Percentiles rank a stretch among this genome's conserved stretches.
phyloP scores from a whole-genome alignment of 2,329 filamentous ascomycete species.

The Fusarium guadeloupense region DNA sequence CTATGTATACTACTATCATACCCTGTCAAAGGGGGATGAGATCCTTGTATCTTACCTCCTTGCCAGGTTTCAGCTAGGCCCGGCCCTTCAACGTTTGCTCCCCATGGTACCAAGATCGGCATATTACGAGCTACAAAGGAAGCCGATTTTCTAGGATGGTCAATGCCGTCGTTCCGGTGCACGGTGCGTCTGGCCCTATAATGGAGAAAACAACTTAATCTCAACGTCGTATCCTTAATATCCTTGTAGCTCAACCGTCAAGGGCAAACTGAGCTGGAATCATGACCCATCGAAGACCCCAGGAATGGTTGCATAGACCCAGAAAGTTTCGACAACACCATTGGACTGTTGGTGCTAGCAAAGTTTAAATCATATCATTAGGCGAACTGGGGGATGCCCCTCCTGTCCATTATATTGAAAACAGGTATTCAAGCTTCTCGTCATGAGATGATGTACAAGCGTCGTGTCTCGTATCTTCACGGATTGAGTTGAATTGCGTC shows the following conservation, averaged over 20 bases:
- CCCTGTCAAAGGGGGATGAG: not conserved
- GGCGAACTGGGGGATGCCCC: too few species aligned
- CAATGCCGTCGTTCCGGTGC: not conserved
- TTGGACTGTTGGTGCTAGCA: not conserved
- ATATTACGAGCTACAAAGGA: not conserved
- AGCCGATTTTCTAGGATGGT: not conserved
- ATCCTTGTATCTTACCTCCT: not conserved
- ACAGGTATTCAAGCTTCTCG: too few species aligned
- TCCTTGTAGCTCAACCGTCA: not conserved
- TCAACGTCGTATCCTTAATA: not conserved
- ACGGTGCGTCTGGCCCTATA: not conserved
- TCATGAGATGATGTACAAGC: too few species aligned
- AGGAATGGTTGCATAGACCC: not conserved
- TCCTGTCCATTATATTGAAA: too few species aligned
- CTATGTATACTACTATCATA: not conserved
- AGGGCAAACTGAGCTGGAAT: not conserved
- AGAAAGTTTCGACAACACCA: too few species aligned
- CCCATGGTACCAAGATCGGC: not conserved
- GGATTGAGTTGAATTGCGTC: too few species aligned
- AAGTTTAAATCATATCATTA: too few species aligned
- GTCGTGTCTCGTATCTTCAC: too few species aligned
- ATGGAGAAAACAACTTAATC: constrained; percentile 2
- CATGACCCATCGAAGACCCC: not conserved
- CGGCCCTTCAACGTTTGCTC: not conserved
- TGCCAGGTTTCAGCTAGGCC: not conserved